Evolutionary conservation across 176 grass and related monocot species (phyloP).

Genomic region (Saccharum spontaneum): DNA sequence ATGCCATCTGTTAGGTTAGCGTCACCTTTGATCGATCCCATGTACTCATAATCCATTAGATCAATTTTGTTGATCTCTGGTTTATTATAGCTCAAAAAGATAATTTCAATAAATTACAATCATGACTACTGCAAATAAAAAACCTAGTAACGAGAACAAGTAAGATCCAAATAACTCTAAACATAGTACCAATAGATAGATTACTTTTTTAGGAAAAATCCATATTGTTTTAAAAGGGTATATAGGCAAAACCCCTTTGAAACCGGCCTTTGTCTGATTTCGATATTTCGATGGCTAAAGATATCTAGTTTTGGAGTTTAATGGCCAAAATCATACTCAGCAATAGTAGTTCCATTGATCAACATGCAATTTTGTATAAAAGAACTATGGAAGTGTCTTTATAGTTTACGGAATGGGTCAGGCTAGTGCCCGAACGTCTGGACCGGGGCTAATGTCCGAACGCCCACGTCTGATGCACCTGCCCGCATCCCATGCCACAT

Average conservation of each 20-base stretch:
- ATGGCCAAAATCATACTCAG: not conserved
- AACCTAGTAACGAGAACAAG: not conserved
- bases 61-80: not conserved
- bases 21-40: not conserved
- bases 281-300: not conserved
- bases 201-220: not conserved
- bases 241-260: not conserved
- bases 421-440: too few species aligned
- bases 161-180: not conserved
- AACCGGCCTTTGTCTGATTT: not conserved
- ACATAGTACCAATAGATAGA: not conserved
- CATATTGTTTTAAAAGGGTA: not conserved
- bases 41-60: not conserved
- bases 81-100: not conserved
- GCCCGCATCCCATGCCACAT: too few species aligned
- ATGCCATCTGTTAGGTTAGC: not conserved
- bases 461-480: too few species aligned
- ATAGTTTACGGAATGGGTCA: too few species aligned
- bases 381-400: not conserved
- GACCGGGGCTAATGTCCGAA: too few species aligned
- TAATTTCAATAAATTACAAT: not conserved
- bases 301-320: not conserved
- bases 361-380: not conserved
- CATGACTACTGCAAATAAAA: not conserved
- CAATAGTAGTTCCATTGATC: not conserved